Percentiles rank a stretch among this genome's conserved stretches.
Conservation (phyloP, 1,139 yeast genomes). For the Hansenula lynferdii region DNA sequence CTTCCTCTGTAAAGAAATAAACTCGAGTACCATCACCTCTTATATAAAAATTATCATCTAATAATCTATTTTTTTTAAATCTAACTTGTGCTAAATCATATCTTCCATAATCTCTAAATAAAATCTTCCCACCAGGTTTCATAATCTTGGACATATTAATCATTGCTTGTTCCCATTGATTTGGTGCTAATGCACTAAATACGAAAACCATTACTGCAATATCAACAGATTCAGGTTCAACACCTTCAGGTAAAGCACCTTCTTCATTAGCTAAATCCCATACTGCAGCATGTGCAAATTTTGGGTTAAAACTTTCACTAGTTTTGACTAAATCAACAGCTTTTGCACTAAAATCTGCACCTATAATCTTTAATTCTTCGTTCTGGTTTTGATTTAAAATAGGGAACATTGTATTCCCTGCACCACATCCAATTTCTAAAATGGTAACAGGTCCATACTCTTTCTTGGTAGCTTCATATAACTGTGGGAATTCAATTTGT, state of each 20-base stretch:
- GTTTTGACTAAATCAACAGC: conserved; percentile 82
- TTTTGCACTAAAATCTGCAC: conserved; percentile 85
- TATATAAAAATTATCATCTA: conserved; percentile 91
- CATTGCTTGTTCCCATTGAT: conserved; percentile 85
- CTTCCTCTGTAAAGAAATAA: conserved; percentile 94
- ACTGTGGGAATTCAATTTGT: conserved; percentile 84
- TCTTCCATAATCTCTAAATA: conserved; percentile 93
- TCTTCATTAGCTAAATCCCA: conserved; percentile 92
- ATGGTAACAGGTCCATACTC: conserved; percentile 69
- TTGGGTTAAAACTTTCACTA: conserved; percentile 56
- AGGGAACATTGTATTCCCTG: conserved; percentile 95
- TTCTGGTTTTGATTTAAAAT: conserved; percentile 78
- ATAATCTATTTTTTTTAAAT: conserved; percentile 79
- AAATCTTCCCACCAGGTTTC: conserved; percentile 88
- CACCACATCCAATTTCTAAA: conserved; percentile 96
- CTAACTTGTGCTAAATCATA: conserved; percentile 95
- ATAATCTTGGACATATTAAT: conserved; percentile 62
- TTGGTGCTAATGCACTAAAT: conserved; percentile 87
- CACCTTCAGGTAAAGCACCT: conserved; percentile 74
- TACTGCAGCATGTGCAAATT: conserved; percentile 76
- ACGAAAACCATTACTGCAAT: conserved; percentile 92
- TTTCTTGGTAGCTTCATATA: conserved; percentile 70
- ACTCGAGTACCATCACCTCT: conserved; percentile 99
- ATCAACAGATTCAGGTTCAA: conserved; percentile 80
- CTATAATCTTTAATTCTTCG: conserved; percentile 66